phyloP scores from a whole-genome alignment of 129 eudicot species.

The Tanacetum coccineum region DNA sequence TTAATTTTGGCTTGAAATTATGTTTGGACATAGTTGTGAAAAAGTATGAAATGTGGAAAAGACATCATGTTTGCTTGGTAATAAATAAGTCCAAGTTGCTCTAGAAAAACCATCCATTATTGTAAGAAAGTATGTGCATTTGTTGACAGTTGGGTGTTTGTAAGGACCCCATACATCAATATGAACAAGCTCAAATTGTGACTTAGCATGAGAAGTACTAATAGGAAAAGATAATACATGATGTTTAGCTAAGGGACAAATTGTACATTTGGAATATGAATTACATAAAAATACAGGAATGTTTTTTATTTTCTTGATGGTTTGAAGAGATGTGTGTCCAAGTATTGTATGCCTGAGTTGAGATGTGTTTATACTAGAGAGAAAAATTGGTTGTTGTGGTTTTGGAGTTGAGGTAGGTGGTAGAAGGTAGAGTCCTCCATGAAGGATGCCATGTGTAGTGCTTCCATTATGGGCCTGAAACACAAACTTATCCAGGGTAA shows the following conservation, averaged over 20 bases:
- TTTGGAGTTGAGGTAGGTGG: no score
- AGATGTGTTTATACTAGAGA: no score
- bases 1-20: not conserved
- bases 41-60: not conserved
- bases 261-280: not conserved
- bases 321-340: no score
- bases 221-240: not conserved
- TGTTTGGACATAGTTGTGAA: not conserved
- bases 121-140: not conserved
- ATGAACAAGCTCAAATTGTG: not conserved
- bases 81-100: not conserved
- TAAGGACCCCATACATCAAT: not conserved
- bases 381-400: no score
- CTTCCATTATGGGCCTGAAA: no score
- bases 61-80: not conserved
- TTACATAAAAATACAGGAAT: no score
- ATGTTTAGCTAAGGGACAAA: not conserved
- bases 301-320: no score
- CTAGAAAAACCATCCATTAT: not conserved
- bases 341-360: no score
- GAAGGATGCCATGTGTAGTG: no score
- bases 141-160: not conserved
- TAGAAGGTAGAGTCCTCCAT: no score
- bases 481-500: no score
- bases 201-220: not conserved